Evolutionary conservation across 805 yeast genomes (phyloP).

Genomic region (Priceomyces melissophilus): DNA sequence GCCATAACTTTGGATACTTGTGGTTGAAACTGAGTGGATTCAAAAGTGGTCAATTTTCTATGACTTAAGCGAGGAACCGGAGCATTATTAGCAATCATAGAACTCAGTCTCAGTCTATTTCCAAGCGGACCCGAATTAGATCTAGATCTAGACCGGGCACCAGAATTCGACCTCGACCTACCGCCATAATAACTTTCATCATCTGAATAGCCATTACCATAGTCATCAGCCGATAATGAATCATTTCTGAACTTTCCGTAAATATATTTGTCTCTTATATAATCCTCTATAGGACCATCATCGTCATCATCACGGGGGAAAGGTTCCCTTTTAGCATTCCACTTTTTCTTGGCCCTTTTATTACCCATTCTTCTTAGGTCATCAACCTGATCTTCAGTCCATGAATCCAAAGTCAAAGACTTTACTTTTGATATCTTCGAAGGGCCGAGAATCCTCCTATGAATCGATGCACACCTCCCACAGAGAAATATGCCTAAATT

Average conservation of each 20-base stretch:
- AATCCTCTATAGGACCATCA: conserved; percentile 49
- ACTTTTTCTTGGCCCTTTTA: conserved; percentile 50
- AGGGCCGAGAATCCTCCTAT: conserved; percentile 57
- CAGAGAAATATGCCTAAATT: conserved; percentile 70
- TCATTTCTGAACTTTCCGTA: conserved; percentile 55
- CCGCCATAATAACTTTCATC: conserved; percentile 10
- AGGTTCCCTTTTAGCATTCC: conserved; percentile 69
- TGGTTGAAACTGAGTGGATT: conserved; percentile 47
- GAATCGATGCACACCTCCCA: conserved; percentile 81
- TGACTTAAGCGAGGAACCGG: conserved; percentile 43
- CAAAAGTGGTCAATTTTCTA: conserved; percentile 52
- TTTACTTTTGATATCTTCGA: conserved; percentile 61
- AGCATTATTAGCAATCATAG: conserved; percentile 5
- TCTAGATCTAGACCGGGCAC: conserved; percentile 9
- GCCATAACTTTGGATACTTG: conserved; percentile 43
- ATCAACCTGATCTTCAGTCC: conserved; percentile 59
- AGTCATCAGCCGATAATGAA: conserved; percentile 30
- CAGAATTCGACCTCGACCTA: background rate
- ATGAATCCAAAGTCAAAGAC: conserved; percentile 68
- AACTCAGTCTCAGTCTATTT: conserved; percentile 19
- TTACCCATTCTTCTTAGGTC: conserved; percentile 52
- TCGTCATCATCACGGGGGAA: conserved; percentile 78
- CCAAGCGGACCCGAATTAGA: conserved; percentile 19
- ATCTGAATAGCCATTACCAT: conserved; percentile 27
- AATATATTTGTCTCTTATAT: conserved; percentile 64